Conservation (phyloP, 192 early-diverging fungal species). For the Coemansia sp. region DNA sequence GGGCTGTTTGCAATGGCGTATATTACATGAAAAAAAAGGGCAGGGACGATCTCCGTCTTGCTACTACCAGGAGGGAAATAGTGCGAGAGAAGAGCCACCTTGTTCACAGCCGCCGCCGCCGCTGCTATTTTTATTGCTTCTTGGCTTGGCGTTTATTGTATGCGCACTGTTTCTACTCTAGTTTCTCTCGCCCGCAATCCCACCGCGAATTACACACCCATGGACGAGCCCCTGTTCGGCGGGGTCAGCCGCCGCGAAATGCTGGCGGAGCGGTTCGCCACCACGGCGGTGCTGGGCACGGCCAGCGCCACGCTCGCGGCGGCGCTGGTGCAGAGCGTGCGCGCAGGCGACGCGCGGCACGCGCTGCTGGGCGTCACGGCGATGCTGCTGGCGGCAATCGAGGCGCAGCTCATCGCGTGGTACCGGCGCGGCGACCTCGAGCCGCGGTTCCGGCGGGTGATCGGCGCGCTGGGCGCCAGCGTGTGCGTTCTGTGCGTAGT, state of each 20-base stretch:
- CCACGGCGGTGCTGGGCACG: conserved; percentile 13
- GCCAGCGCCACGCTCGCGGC: conserved; percentile 10
- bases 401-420: conserved; percentile 52
- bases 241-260: conserved; percentile 48
- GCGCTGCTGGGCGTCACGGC: conserved; percentile 29
- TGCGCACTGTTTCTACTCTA: neutral
- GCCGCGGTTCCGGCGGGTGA: conserved; percentile 44
- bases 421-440: conserved; percentile 56
- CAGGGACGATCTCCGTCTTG: neutral
- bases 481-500: conserved; percentile 35
- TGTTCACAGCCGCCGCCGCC: too few species aligned
- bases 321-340: conserved; percentile 17
- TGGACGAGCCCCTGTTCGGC: conserved; percentile 55
- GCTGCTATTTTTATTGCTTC: neutral
- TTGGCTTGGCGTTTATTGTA: neutral
- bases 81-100: too few species aligned
- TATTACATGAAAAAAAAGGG: conserved; percentile 12
- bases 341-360: conserved; percentile 18
- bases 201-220: neutral
- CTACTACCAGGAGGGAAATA: too few species aligned
- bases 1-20: conserved; percentile 34
- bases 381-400: conserved; percentile 25
- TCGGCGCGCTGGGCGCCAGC: conserved; percentile 27
- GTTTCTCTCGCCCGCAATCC: neutral
- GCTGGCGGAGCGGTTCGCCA: conserved; percentile 40